A percentile compares a stretch with the other conserved stretches of the same genome.
Conservation (phyloP, 305 asterid genomes). For the Rubia peregrina region DNA sequence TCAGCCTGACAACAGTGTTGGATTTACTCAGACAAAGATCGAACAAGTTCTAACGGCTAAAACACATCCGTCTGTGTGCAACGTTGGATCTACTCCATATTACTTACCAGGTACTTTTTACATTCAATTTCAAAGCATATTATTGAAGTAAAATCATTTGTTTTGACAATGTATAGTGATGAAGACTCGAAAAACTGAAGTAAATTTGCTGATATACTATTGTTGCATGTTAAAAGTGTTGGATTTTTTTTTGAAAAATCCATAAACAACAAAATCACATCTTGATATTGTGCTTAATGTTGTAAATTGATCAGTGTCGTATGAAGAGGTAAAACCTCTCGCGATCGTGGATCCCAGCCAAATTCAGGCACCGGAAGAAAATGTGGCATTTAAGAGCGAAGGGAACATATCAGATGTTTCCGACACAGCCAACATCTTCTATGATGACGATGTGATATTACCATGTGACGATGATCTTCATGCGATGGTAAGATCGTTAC, state of each 20-base stretch:
- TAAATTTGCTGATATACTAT: no score
- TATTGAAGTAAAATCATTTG: no score
- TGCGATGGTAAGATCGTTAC: conserved; percentile 4
- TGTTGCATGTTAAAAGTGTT: no score
- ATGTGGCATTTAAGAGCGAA: not conserved
- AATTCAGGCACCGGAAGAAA: not conserved
- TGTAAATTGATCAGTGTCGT: not conserved
- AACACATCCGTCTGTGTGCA: not conserved
- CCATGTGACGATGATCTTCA: conserved; percentile 5
- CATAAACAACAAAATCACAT: not conserved
- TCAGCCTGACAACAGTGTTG: not conserved
- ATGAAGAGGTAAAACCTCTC: not conserved
- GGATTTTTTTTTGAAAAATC: no score
- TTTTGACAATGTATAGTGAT: no score
- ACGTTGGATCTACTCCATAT: not conserved
- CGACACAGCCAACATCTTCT: not conserved
- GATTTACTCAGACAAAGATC: not conserved
- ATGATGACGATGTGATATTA: not conserved
- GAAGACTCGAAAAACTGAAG: no score
- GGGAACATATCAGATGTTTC: not conserved
- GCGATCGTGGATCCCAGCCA: not conserved
- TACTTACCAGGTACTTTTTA: conserved; percentile 14
- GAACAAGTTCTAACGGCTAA: not conserved
- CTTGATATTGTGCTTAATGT: not conserved
- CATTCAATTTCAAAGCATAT: not conserved